Evolutionary conservation across 495 filamentous ascomycete genomes (phyloP).

Genomic region (Aspergillus homomorphus): DNA sequence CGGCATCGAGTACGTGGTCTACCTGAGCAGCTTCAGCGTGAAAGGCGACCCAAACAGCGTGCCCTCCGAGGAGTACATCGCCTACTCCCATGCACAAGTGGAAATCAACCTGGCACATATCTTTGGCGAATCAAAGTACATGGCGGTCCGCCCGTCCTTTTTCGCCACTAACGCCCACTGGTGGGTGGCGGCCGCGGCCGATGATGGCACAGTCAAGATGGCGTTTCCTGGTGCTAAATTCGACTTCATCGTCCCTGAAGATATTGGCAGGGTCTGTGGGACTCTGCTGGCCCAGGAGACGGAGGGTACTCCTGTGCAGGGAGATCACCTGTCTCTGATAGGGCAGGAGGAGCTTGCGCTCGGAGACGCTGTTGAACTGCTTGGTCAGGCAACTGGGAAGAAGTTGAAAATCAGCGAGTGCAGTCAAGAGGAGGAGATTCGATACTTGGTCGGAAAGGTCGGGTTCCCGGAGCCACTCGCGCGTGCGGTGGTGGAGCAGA

Average conservation of each 20-base stretch:
- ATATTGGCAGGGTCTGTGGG: constrained; percentile 30
- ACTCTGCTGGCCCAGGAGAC: constrained; percentile 22
- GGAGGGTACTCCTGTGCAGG: not conserved
- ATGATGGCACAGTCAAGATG: constrained; percentile 21
- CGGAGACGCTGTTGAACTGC: no score
- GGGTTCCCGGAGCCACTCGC: no score
- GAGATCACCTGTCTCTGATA: no score
- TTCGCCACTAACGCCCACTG: constrained; percentile 27
- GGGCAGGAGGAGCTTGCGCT: no score
- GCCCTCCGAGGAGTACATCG: constrained; percentile 15
- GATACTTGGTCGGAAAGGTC: no score
- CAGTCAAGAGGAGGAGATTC: no score
- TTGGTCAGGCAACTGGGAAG: no score
- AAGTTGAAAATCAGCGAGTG: no score
- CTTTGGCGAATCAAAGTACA: constrained; percentile 22
- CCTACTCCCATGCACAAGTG: constrained; percentile 29
- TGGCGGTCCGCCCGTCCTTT: constrained; percentile 25
- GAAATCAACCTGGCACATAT: constrained; percentile 28
- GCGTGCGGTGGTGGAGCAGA: no score
- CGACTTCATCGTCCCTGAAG: constrained; percentile 28
- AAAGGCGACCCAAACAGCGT: constrained; percentile 19
- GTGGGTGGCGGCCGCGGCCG: not conserved
- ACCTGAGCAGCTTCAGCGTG: constrained; percentile 27
- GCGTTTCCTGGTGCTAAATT: constrained; percentile 14
- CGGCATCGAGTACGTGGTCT: constrained; percentile 29